Base-by-base conservation (phyloP, 2,329 filamentous ascomycete species). In the Hypoxylon sp. region DNA sequence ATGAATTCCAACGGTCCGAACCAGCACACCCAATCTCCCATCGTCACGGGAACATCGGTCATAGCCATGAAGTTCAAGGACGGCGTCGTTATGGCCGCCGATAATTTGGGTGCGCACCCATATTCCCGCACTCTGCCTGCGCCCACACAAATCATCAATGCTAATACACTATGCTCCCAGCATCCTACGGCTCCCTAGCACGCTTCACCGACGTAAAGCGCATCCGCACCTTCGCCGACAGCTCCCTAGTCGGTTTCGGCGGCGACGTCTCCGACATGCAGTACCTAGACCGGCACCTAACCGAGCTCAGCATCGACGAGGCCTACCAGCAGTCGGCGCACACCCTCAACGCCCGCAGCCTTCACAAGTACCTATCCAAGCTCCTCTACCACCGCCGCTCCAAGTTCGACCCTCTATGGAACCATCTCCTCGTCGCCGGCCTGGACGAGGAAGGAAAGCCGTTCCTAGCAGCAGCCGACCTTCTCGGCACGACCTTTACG, bases 211-310 rank as follows among this genome's bases (percentile, higher is more conserved):
- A 98, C 81, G 94, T 98, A 80, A 97, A 98, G 85, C 94, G 96
- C 79, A 91, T 99, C 74, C 94, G 94, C 76, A 88, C 90, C 75
- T 98, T 98, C 83, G 93, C 94, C 83, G 87, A 90, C 73, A 89
- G 91, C 72, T 91, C 94, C 31, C 88, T 98, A 67, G 87, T 99
- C 78, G 96, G 96, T 77, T 97, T 98, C 84, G 94, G 94, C 80
- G 96, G 96, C 81, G 96, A 99, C 84, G 91, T 99, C 76, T 97
- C 93, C 72, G 96, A 99, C 85, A 98, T 99, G 96, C 96, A 99
- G 86, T 97, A 97, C 85, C 90, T 99, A 74, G 92, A 97, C 88
- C 91, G 96, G 75, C 90, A 97, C 78, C 91, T 99, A 75, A 91
- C 88, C 78, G 92, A 93, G 71, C 91, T 98, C 76, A 90, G 92